Base-by-base conservation (phyloP, 2,329 filamentous ascomycete genomes). In the Ramichloridium luteum region DNA sequence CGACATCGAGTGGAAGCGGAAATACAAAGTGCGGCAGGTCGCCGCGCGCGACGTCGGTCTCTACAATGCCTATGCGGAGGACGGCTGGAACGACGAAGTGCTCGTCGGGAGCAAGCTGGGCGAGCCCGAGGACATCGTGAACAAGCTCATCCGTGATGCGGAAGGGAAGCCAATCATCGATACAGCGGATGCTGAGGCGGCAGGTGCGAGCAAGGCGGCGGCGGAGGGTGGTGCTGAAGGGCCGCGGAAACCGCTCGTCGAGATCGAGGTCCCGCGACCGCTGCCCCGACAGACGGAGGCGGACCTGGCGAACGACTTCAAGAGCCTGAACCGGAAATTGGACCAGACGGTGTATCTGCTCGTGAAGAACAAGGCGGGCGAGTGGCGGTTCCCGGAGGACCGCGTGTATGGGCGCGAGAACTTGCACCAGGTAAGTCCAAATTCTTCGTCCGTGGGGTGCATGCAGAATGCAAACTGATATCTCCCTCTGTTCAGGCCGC, bases 21-120 rank as follows among this genome's bases (percentile, higher is more conserved):
- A 93, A 61, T 71, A 83, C 41, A 67, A 68, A 46, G 78, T 83
- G 54, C 78, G 88, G 35, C 70, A 76, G 49, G 79, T 81, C 5
- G 71, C 84, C 5, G 79, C 82, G 28, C 75, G 83, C 53, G 88
- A 96, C 57, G 74, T 94, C 43, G 88, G 88, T 37, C 65, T 72
- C 31, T 94, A 93, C 66, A 75, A 79, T 49, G 79, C 80, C 27
- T 80, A 79, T 54, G 67, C 67, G 40, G 72, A 72, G 15, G 65
- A 75, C 40, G 78, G 75, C 4, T 98, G 90, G 90, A 84, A 93
- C 53, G 90, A 98, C 56, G 90, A 96, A 62, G 59, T 92, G 33
- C 63, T 81, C 9, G 71, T 90, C 2, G 84, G 82, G 9, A 79
- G 84, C 36, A 55, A 65, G 32, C 68, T 80, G 40, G 75, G 73